Evolutionary conservation across 2,329 filamentous ascomycete genomes (phyloP), one percentile per base, ranked within the genome.

Genomic region (Huntiella bhutanensis): DNA sequence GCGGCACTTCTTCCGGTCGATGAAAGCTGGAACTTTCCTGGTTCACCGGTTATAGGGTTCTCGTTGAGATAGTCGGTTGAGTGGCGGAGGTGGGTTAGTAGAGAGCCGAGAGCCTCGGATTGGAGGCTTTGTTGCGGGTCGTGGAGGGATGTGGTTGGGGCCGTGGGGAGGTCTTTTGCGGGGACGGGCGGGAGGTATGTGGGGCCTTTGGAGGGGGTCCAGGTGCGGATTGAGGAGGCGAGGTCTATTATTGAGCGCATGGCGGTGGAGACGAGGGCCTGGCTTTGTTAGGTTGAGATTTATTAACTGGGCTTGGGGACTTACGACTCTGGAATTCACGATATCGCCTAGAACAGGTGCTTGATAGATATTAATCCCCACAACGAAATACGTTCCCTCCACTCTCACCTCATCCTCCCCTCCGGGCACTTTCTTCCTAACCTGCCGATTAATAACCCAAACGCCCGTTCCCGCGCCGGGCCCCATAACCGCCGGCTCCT

Each of bases 381-480:
- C 68, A 2, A 81, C 66, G 54, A 77, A 80, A 55, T 80, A 81
- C 2, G 69, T 69, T 4, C 69, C 64, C 35, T 76, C 69, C 0
- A 80, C 65, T 2, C 60, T 70, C 19, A 80, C 64, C 50, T 77
- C 73, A 52, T 77, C 74, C 19, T 74, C 70, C 11, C 66, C 62
- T 4, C 65, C 64, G 36, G 67, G 64, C 11, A 67, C 63, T 60
- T 77, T 77, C 50, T 70, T 66, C 43, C 77, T 64, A 19, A 69
- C 75, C 60, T 81, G 77, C 63, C 80, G 80, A 55, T 75, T 70
- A 53, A 81, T 78, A 22, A 80, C 72, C 76, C 76, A 81, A 6
- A 80, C 74, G 22, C 75, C 76, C 0, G 75, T 79, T 40, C 75
- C 76, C 36, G 72, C 75, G n/a, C 73, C 73, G 0, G 73, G 73